Evolutionary conservation across 73 alveolate species (phyloP), one percentile per base, ranked within the genome.

Genomic region (Paramecium sexaurelia): DNA sequence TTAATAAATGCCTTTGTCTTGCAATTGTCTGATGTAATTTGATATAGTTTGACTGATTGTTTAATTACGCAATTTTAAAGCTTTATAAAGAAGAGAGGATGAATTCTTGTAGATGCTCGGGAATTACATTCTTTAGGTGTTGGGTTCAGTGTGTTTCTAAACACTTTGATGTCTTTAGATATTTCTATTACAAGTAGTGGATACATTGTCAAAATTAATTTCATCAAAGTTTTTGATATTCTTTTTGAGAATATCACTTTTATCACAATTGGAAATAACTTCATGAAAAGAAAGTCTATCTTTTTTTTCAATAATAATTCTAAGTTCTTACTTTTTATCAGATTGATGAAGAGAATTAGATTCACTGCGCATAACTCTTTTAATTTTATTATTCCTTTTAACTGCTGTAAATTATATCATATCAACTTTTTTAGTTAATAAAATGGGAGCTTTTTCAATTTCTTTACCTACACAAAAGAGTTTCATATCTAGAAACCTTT

Each of bases 381-480:
- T 71, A 13, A 71, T 71, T 71, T 37, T 71, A 71, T 33, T 71
- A 71, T 33, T 71, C 33, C 26, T 71, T 5, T 71, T 71, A 37
- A 37, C 55, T 32, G 56, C 27, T 71, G 36, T 13, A 51, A 51
- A 36, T 33, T 71, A n/a, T 13, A 19, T 27, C 51, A 35, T 27
- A 5, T 71, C 55, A n/a, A 71, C 8, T 3, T 32, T 71, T 20
- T 20, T 71, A 13, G 17, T 15, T 40, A 71, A 71, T 71, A 35
- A 71, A 27, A 37, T 32, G 33, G 94, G 55, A 93, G 95, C 27
- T 45, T 78, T 45, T 33, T 78, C 73, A 13, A 78, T 78, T 27
- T 78, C 90, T 45, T 43, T 78, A 10, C 90, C 90, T n/a, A 78
- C 17, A 45, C 90, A 78, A 78, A 78, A 78, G 45, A 78, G 55